Base-by-base conservation (phyloP, 1,284 basidiomycete species). In the Anthracocystis setariae region DNA sequence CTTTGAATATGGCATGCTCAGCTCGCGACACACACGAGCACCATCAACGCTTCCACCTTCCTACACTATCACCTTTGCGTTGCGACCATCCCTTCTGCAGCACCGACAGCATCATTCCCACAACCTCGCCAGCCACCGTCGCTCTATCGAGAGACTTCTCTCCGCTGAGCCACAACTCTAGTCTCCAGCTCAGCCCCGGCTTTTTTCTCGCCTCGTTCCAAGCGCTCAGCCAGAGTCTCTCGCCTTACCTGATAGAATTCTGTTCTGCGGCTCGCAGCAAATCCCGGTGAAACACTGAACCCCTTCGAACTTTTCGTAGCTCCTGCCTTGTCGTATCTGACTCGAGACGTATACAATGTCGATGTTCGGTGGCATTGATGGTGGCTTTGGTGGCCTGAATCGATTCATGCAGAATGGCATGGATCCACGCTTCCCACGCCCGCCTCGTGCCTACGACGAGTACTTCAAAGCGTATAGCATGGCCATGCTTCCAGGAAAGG, bases 401-500 rank as follows among this genome's bases (percentile, higher is more conserved):
- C 72, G 68, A 33, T 66, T 76, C 46, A 69, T 78, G 69, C 66
- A 66, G 40, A 64, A 57, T 33, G 71, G 65, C 47, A 64, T 69
- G 51, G 78, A 80, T 49, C 60, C 52, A 10, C 70, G 77, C 9
- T 74, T 81, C 21, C 62, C 74, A 5, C 52, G 74, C 3, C 74
- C 77, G n/a, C 73, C 77, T 13, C 48, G 77, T 9, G 75, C 77
- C n/a, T 82, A 80, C 59, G 77, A 81, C 37, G 77, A 80, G 51
- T 80, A 77, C 57, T 80, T 80, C 54, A 80, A 74, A 71, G 91
- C 92, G 8, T 93, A 93, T 84, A 91, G 90, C 79, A 89, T 92
- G 76, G 90, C 90, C 44, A 91, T 93, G 90, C 87, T 94, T 40
- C 89, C 91, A 10, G 89, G 91, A 44, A 88, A 89, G 75, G 88